Evolutionary conservation across 2,329 filamentous ascomycete species (phyloP).

Genomic region (Pseudogymnoascus sp.): DNA sequence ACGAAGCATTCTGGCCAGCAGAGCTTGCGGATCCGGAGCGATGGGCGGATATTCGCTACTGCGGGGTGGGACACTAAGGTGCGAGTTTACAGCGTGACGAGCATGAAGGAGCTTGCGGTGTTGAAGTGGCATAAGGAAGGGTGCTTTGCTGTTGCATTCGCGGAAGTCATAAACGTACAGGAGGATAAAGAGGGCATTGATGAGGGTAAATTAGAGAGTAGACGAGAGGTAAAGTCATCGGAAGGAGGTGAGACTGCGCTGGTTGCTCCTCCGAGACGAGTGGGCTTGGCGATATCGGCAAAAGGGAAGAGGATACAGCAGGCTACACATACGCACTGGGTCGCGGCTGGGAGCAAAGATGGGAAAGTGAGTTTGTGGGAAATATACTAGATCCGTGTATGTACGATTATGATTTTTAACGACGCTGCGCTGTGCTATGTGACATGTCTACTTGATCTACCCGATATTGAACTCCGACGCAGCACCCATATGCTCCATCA

Average conservation of each 20-base stretch:
- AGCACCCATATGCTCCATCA: conserved; percentile 47
- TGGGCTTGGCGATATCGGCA: conserved; percentile 40
- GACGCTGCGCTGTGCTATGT: not conserved
- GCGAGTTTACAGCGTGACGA: conserved; percentile 73
- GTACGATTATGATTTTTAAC: not conserved
- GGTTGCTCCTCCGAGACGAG: conserved; percentile 13
- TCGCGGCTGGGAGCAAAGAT: conserved; percentile 87
- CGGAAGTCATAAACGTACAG: conserved; percentile 30
- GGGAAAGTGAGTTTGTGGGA: conserved; percentile 95
- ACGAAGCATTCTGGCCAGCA: conserved; percentile 93
- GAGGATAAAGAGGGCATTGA: conserved; percentile 7
- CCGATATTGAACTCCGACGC: conserved; percentile 65
- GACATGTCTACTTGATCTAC: conserved; percentile 24
- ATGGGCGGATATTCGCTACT: conserved; percentile 78
- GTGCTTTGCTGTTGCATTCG: conserved; percentile 76
- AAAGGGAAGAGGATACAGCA: conserved; percentile 57
- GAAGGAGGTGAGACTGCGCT: not conserved
- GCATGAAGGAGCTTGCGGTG: conserved; percentile 80
- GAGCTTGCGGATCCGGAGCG: conserved; percentile 65
- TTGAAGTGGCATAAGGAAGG: conserved; percentile 91
- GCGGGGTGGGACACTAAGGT: conserved; percentile 85
- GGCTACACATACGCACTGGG: conserved; percentile 72
- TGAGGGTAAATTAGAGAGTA: conserved; percentile 5
- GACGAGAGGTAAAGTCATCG: not conserved
- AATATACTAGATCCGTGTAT: conserved; percentile 54